phyloP scores from a whole-genome alignment of 805 yeast genomes.

The Cyberlindnera lachancei region DNA sequence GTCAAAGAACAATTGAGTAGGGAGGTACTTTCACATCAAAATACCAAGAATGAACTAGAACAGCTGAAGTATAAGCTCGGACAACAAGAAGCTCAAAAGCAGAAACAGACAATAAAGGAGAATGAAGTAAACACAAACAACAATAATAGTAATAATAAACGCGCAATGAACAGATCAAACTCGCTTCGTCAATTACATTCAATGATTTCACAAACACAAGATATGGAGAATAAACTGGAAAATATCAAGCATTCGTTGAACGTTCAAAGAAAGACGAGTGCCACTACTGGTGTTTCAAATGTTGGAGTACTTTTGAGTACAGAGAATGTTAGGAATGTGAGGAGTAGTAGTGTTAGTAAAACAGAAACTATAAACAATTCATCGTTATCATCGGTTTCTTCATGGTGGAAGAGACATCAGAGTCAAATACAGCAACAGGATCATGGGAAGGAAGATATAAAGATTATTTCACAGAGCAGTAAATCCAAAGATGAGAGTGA shows the following conservation, averaged over 20 bases:
- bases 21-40: conserved; percentile 23
- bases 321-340: conserved; percentile 9
- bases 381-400: no score
- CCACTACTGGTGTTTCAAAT: neutral
- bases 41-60: conserved; percentile 18
- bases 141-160: no score
- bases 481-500: no score
- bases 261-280: conserved; percentile 10
- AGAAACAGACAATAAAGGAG: conserved; percentile 2
- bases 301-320: conserved; percentile 3
- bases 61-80: conserved; percentile 15
- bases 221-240: conserved; percentile 23
- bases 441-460: no score
- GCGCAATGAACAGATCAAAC: conserved; percentile 18
- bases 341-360: neutral
- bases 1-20: conserved; percentile 21
- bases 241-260: conserved; percentile 20
- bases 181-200: conserved; percentile 24
- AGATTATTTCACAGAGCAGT: no score
- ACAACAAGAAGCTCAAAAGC: conserved; percentile 11
- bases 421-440: no score
- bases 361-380: no score
- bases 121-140: neutral
- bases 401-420: no score
- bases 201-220: conserved; percentile 24